Evolutionary conservation across 2,329 filamentous ascomycete species (phyloP).

Genomic region (Cercospora nicotianae): DNA sequence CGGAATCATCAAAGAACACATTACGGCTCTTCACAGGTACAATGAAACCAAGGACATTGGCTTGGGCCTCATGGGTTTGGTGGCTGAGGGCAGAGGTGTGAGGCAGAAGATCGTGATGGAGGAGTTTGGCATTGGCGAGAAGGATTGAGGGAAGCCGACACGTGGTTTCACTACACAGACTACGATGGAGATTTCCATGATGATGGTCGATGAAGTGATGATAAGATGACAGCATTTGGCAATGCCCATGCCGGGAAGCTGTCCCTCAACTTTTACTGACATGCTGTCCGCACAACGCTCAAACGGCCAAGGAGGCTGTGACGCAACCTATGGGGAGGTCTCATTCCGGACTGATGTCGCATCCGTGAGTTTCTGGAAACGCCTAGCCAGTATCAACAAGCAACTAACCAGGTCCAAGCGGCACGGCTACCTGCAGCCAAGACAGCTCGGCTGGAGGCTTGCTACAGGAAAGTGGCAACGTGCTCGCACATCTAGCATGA

Average conservation of each 20-base stretch:
- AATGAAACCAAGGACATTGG: constrained; percentile 71
- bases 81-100: constrained; percentile 64
- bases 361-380: not conserved
- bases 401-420: not conserved
- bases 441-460: not conserved
- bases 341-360: not conserved
- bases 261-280: not conserved
- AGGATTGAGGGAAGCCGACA: constrained; percentile 41
- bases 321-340: not conserved
- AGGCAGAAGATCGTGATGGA: constrained; percentile 53
- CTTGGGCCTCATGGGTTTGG: constrained; percentile 64
- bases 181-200: not conserved
- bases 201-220: not conserved
- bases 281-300: not conserved
- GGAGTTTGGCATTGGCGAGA: constrained; percentile 48
- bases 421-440: not conserved
- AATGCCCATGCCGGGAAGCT: not conserved
- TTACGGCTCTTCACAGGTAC: constrained; percentile 65
- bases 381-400: not conserved
- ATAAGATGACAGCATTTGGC: not conserved
- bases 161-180: not conserved
- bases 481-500: not conserved
- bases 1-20: constrained; percentile 61
- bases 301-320: not conserved
- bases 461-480: not conserved